phyloP scores from a whole-genome alignment of 371 early-diverging fungal genomes.

The Neoconidiobolus thromboides region DNA sequence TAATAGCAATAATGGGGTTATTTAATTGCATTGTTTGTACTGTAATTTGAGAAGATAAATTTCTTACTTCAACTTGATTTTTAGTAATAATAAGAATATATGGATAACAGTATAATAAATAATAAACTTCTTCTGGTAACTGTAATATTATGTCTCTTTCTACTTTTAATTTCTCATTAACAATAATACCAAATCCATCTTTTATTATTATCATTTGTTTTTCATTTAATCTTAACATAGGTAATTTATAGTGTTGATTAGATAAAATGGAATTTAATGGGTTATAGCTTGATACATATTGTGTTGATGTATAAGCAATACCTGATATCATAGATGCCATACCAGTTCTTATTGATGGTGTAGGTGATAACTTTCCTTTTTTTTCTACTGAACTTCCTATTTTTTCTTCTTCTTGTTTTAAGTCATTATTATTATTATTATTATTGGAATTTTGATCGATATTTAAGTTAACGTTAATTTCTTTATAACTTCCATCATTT shows the following conservation, averaged over 20 bases:
- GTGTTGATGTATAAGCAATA: not conserved
- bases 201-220: constrained; percentile 8
- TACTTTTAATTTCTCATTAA: constrained; percentile 41
- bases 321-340: not conserved
- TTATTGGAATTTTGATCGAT: not conserved
- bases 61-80: constrained; percentile 63
- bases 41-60: constrained; percentile 55
- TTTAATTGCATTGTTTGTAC: constrained; percentile 51
- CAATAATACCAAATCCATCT: constrained; percentile 39
- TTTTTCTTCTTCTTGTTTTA: no score
- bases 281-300: constrained; percentile 3
- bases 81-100: constrained; percentile 52
- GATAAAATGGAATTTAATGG: not conserved
- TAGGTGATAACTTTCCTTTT: not conserved
- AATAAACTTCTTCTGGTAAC: constrained; percentile 41
- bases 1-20: constrained; percentile 23
- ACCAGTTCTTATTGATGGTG: not conserved
- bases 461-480: not conserved
- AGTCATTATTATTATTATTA: no score
- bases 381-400: no score
- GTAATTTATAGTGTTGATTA: not conserved
- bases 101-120: constrained; percentile 40
- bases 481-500: not conserved
- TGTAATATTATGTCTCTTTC: constrained; percentile 46
- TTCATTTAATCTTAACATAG: not conserved